A percentile compares a stretch with the other conserved stretches of the same genome.
These are phyloP conservation scores for Clonostachys rhizophaga DNA, from an alignment of 2,329 filamentous ascomycete species.

Conservation along the genomic window DNA sequence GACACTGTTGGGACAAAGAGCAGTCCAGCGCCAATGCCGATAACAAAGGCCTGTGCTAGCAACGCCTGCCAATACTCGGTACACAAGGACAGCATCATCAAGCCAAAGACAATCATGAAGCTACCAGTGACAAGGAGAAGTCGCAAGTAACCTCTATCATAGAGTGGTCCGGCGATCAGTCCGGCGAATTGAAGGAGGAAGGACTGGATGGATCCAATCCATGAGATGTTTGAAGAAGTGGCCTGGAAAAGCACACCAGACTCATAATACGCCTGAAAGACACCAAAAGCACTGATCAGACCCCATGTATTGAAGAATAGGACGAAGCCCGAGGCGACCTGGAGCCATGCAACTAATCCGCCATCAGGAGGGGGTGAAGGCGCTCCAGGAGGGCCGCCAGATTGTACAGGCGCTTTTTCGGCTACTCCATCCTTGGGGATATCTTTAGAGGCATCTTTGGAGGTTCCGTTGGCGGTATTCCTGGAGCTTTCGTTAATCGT, in stretches of 20 bases:
- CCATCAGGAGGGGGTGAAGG: constrained; percentile 13
- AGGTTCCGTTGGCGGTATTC: no score
- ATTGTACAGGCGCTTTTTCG: no score
- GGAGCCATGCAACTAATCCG: constrained; percentile 22
- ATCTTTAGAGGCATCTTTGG: no score
- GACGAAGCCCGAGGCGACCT: constrained; percentile 31
- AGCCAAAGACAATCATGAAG: constrained; percentile 35
- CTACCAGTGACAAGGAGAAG: constrained; percentile 30
- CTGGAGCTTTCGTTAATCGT: no score
- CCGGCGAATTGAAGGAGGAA: constrained; percentile 36
- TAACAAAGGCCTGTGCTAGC: constrained; percentile 46
- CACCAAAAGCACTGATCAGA: constrained; percentile 40
- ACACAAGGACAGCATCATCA: constrained; percentile 29
- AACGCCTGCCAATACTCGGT: constrained; percentile 42
- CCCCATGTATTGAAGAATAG: constrained; percentile 36
- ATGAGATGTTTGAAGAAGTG: constrained; percentile 33
- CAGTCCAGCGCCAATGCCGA: constrained; percentile 44
- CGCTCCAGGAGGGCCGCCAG: background rate
- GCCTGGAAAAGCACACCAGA: constrained; percentile 13
- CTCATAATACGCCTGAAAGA: constrained; percentile 37
- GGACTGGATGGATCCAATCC: constrained; percentile 40
- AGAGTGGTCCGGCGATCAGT: constrained; percentile 33
- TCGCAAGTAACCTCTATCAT: constrained; percentile 37
- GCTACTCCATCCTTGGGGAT: no score
- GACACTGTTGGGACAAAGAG: constrained; percentile 52